These are phyloP conservation scores for Barnettozyma sucrosica DNA, from an alignment of 805 yeast species.

Conservation along the genomic window DNA sequence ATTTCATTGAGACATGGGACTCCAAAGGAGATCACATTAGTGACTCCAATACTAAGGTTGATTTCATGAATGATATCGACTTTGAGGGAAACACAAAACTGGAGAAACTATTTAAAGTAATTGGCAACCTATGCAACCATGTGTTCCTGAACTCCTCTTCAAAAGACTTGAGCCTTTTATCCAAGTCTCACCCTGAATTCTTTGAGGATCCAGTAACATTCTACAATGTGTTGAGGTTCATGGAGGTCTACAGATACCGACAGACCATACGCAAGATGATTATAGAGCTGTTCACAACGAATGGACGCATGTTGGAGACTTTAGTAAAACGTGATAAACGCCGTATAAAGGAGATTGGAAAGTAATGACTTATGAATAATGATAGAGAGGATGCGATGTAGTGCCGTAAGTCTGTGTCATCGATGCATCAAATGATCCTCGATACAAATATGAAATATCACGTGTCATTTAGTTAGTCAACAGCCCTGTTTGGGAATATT, in stretches of 20 bases:
- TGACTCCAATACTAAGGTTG: constrained; percentile 11
- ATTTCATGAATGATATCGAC: constrained; percentile 9
- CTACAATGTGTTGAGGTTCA: constrained; percentile 41
- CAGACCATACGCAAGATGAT: constrained; percentile 59
- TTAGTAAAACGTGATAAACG: constrained; percentile 42
- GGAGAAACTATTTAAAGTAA: constrained; percentile 29
- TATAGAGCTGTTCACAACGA: constrained; percentile 52
- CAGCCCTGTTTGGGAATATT: neutral
- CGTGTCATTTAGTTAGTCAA: neutral
- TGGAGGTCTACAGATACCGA: constrained; percentile 55
- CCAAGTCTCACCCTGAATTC: constrained; percentile 41
- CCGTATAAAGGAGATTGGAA: constrained; percentile 17
- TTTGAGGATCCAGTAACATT: constrained; percentile 56
- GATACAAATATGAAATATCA: neutral
- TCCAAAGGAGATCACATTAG: constrained; percentile 2
- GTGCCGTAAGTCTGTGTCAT: neutral
- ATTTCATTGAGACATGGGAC: constrained; percentile 23
- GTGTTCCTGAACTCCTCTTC: constrained; percentile 48
- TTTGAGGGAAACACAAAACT: constrained; percentile 24
- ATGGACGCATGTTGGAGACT: constrained; percentile 45
- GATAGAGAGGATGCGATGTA: neutral
- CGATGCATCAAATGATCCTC: too few species aligned
- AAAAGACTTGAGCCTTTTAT: constrained; percentile 49
- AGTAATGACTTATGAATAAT: neutral
- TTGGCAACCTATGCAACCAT: constrained; percentile 54